Evolutionary conservation across 352 stramenopile genomes (phyloP), one percentile per base, ranked within the genome.

Genomic region (Pythium oligandrum): DNA sequence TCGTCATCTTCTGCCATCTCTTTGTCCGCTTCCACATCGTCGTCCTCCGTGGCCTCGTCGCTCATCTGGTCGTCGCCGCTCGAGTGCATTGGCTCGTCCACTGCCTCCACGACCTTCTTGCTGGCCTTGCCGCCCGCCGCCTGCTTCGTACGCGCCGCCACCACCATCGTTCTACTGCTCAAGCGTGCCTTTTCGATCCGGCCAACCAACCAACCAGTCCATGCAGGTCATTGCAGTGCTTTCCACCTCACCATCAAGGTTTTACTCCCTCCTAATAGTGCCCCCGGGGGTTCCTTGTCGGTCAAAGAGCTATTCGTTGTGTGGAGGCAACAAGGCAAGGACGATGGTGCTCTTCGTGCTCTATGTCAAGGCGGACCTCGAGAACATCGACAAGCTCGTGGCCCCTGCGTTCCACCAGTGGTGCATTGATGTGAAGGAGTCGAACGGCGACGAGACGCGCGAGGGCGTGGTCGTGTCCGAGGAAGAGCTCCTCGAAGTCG

Each of bases 351-450:
- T 94, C 33, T 90, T 84, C 59, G 79, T 94, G 68, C 70, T 95
- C 47, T 91, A 89, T 62, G 75, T 95, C 9, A 94, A 94, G 66
- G 86, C 82, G 7, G 83, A 95, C 4, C 72, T 95, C 32, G 83
- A 95, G 80, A 93, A 94, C 64, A 72, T 95, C 3, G 79, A 79
- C 63, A 79, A 69, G 66, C 64, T 93, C 46, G 67, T 75, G 47
- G 80, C 83, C 36, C 82, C 86, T 35, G 47, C 68, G 17, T 53
- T 80, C 42, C 82, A 93, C 52, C 84, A 71, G 47, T 95, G 86
- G 86, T 93, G 83, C 42, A 66, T 95, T 48, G 77, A 91, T 51
- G 79, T 95, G 32, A 92, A 91, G 71, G 78, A 94, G 53, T 61
- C 86, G 26, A 88, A 66, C 12, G 69, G 83, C 6, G 80, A 93